Percentiles rank a stretch among this genome's conserved stretches.
phyloP scores from a whole-genome alignment of 306 rosid species.

The Cercis canadensis region DNA sequence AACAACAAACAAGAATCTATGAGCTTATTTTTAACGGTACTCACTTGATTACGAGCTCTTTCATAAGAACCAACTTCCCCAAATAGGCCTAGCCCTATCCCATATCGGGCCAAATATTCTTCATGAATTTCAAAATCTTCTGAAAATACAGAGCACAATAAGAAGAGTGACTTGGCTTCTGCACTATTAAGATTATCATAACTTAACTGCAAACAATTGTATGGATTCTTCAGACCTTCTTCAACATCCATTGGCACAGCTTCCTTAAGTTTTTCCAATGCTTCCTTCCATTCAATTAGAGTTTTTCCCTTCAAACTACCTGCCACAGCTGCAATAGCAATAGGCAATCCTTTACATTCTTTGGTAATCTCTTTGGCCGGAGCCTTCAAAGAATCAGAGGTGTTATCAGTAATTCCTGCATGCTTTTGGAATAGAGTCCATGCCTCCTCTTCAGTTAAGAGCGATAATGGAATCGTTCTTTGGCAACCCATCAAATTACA shows the following conservation, averaged over 20 bases:
- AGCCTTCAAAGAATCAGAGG: neutral
- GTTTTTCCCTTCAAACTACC: neutral
- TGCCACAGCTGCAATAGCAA: conserved; percentile 14
- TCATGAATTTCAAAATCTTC: conserved; percentile 6
- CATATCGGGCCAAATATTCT: conserved; percentile 8
- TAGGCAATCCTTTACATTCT: conserved; percentile 30
- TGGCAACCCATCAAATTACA: neutral
- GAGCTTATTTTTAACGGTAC: neutral
- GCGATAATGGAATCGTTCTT: neutral
- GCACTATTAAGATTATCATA: neutral
- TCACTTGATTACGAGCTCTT: neutral
- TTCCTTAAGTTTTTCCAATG: neutral
- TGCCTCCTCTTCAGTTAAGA: conserved; percentile 6
- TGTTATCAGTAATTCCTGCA: neutral
- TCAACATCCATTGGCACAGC: neutral
- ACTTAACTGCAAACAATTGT: conserved; percentile 13
- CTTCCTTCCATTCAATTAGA: neutral
- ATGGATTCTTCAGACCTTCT: neutral
- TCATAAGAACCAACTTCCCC: neutral
- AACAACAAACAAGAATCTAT: conserved; percentile 16
- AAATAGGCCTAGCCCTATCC: neutral
- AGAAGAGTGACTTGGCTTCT: neutral
- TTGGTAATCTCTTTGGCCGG: neutral
- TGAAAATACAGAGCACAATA: conserved; percentile 30
- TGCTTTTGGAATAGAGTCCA: neutral